These are phyloP conservation scores for Beauveria scarabaeidicola DNA, from an alignment of 2,329 filamentous ascomycete genomes.

Conservation along the genomic window DNA sequence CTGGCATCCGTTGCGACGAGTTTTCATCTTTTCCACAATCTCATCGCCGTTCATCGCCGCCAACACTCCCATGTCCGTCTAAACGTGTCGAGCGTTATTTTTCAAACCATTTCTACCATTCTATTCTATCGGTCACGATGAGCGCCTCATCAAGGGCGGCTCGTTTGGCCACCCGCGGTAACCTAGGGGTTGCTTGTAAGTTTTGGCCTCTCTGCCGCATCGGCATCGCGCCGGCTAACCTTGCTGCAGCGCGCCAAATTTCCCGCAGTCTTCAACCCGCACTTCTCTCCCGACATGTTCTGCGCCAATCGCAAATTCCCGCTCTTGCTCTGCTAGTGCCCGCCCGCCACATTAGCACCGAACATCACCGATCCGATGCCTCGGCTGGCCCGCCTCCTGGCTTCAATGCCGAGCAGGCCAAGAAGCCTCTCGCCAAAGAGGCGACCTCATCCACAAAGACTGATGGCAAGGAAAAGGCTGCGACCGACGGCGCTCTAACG, in stretches of 20 bases:
- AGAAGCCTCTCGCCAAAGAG: constrained; percentile 67
- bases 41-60: constrained; percentile 2
- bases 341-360: constrained; percentile 48
- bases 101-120: not conserved
- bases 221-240: constrained; percentile 15
- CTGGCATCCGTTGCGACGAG: constrained; percentile 2
- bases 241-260: constrained; percentile 34
- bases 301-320: constrained; percentile 37
- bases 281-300: constrained; percentile 38
- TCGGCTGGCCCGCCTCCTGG: constrained; percentile 66
- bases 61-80: not conserved
- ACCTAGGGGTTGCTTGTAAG: constrained; percentile 42
- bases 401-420: constrained; percentile 83
- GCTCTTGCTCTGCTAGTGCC: constrained; percentile 51
- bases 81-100: not conserved
- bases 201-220: constrained; percentile 10
- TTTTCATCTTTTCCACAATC: constrained; percentile 9
- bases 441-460: constrained; percentile 26
- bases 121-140: constrained; percentile 29
- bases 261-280: constrained; percentile 39
- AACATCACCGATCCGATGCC: constrained; percentile 44
- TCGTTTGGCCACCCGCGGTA: constrained; percentile 46
- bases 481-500: constrained; percentile 19
- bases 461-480: constrained; percentile 20
- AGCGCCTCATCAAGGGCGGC: constrained; percentile 49